These are phyloP conservation scores for Fusarium concolor DNA, from an alignment of 2,329 filamentous ascomycete species.

Conservation along the genomic window DNA sequence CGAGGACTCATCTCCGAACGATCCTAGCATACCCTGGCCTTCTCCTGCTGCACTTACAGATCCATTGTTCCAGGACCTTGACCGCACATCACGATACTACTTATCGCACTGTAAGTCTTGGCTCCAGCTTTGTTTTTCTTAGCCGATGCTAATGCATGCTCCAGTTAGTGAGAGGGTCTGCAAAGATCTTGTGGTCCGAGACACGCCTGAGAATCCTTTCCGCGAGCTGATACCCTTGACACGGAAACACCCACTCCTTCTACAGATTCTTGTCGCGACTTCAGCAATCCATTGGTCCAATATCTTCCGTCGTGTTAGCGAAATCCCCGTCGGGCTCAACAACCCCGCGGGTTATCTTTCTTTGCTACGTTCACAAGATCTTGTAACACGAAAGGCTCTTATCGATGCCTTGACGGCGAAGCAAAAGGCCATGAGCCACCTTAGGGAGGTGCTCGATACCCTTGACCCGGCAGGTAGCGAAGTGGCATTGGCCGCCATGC, in stretches of 20 bases:
- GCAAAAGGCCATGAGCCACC: slow-evolving; percentile 59
- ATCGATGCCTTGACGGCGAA: slow-evolving; percentile 61
- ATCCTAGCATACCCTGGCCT: slow-evolving; percentile 35
- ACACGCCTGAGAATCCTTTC: slow-evolving; percentile 60
- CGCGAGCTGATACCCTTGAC: slow-evolving; percentile 62
- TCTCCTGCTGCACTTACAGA: slow-evolving; percentile 57
- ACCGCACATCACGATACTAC: slow-evolving; percentile 59
- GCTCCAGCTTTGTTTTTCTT: slow-evolving; percentile 12
- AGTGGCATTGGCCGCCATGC: slow-evolving; percentile 60
- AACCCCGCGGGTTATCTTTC: slow-evolving; percentile 54
- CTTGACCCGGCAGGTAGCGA: slow-evolving; percentile 57
- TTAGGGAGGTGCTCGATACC: slow-evolving; percentile 55
- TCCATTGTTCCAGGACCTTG: slow-evolving; percentile 66
- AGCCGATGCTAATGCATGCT: slow-evolving; percentile 43
- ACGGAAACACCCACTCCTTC: slow-evolving; percentile 58
- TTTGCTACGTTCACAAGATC: slow-evolving; percentile 53
- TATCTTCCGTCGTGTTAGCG: slow-evolving; percentile 52
- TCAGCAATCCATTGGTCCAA: slow-evolving; percentile 64
- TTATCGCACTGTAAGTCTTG: slow-evolving; percentile 60
- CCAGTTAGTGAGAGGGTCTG: slow-evolving; percentile 62
- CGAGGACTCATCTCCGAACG: slow-evolving; percentile 7
- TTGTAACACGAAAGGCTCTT: slow-evolving; percentile 55
- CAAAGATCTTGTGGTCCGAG: slow-evolving; percentile 64
- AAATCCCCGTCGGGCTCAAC: slow-evolving; percentile 48
- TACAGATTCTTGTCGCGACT: slow-evolving; percentile 61